Percentiles rank a stretch among this genome's conserved stretches.
Evolutionary conservation across 208 protist genomes (phyloP).

Genomic region (Strigomonas oncopelti): DNA sequence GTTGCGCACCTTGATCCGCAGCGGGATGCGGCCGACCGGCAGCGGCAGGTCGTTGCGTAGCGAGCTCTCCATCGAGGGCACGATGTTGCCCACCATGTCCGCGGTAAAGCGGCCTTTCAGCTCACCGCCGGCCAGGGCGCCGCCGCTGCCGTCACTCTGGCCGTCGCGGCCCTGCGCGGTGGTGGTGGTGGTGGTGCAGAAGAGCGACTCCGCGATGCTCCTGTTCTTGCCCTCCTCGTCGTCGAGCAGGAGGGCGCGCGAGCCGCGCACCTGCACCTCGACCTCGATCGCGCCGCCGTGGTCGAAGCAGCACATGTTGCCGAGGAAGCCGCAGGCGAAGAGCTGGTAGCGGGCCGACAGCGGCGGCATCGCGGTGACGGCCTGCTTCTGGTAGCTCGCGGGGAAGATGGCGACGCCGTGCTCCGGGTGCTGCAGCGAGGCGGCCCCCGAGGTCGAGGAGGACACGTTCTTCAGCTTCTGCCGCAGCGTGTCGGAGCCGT

Average conservation of each 20-base stretch:
- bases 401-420: neutral
- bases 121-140: too few relatives aligned
- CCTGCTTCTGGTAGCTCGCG: neutral
- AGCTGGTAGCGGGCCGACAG: conserved; percentile 52
- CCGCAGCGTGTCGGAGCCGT: conserved; percentile 12
- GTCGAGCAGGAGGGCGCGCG: conserved; percentile 34
- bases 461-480: conserved; percentile 12
- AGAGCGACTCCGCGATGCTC: neutral
- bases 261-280: conserved; percentile 48
- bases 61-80: conserved; percentile 6
- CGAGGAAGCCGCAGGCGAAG: conserved; percentile 35
- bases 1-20: conserved; percentile 50
- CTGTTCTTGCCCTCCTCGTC: conserved; percentile 22
- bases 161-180: conserved; percentile 7
- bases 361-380: conserved; percentile 14
- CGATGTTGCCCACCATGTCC: neutral
- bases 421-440: neutral
- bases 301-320: conserved; percentile 53
- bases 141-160: neutral
- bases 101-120: neutral
- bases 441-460: neutral
- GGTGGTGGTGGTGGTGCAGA: conserved; percentile 9
- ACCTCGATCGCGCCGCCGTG: conserved; percentile 38
- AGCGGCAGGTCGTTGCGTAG: conserved; percentile 29
- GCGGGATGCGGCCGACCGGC: conserved; percentile 38